Base-by-base conservation (phyloP, 805 yeast species). In the Yarrowia bubula region DNA sequence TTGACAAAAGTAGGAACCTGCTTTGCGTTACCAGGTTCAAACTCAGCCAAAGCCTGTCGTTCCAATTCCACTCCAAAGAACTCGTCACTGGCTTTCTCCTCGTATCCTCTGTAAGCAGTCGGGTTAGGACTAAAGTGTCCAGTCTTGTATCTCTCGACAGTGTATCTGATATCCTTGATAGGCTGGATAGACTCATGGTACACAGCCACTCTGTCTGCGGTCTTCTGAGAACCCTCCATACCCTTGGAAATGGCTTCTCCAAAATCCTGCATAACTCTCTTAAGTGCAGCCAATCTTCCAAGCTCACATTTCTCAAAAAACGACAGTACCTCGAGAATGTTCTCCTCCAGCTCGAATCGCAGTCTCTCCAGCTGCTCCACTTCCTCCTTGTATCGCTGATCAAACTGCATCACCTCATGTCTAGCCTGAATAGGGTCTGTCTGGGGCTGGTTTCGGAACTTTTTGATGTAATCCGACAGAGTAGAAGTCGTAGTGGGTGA, bases 61-160 rank as follows among this genome's bases (percentile, higher is more conserved):
- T 61, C 53, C 39, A 90, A 75, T 66, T 86, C 92, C 46, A 88
- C 89, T 10, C 97, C 97, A 78, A 90, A 90, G 7, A 88, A 86
- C 75, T 90, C 95, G 44, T 84, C 78, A 42, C 72, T 71, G 65
- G 83, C 81, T 8, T 86, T 81, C 67, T 84, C 83, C 72, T 86
- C 87, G 74, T 88, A 90, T 70, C 86, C 87, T 69, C 88, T 91
- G 74, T 89, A 90, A 2, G 86, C 78, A 1, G 84, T 79, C 3
- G 87, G 92, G 42, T 80, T 83, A 8, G 97, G 96, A 61, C 83
- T 80, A 72, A 87, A 89, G 39, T 82, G 80, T 0, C 96, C 96
- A 0, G 92, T 88, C 65, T 84, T 79, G 71, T 87, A 83, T 68
- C 81, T 82, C 42, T 83, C 85, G 14, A 89, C 79, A 65, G 89